These are phyloP conservation scores for Sideroxylon spinosum DNA, from an alignment of 179 eudicot species.

Conservation along the genomic window DNA sequence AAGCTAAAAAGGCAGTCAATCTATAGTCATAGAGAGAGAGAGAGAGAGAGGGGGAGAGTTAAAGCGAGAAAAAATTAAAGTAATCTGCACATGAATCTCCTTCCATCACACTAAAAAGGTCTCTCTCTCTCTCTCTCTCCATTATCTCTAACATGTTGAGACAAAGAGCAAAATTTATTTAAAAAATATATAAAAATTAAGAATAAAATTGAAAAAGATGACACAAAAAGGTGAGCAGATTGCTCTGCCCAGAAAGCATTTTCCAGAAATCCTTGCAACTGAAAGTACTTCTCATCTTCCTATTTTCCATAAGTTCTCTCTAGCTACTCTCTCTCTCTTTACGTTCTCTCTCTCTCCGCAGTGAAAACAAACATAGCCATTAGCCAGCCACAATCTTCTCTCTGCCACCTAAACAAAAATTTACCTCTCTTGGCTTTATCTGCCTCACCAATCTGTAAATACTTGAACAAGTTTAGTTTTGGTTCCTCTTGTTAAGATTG, in stretches of 20 bases:
- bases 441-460: background rate
- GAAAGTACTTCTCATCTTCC: slow-evolving; percentile 32
- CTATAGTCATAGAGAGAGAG: slow-evolving; percentile 18
- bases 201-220: slow-evolving; percentile 6
- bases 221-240: slow-evolving; percentile 27
- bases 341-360: background rate
- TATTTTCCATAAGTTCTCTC: slow-evolving; percentile 28
- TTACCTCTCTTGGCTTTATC: slow-evolving; percentile 20
- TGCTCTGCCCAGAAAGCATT: slow-evolving; percentile 34
- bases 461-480: slow-evolving; percentile 2
- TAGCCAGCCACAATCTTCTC: background rate
- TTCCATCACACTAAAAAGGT: slow-evolving; percentile 29
- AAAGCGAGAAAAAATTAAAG: background rate
- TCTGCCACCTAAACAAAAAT: slow-evolving; percentile 9
- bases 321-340: slow-evolving; percentile 8
- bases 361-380: slow-evolving; percentile 36
- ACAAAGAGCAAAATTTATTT: background rate
- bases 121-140: slow-evolving; percentile 23
- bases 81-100: slow-evolving; percentile 27
- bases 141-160: slow-evolving; percentile 19
- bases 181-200: background rate
- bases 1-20: slow-evolving; percentile 34
- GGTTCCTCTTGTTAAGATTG: background rate
- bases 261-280: slow-evolving; percentile 57
- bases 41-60: slow-evolving; percentile 14